A percentile compares a stretch with the other conserved stretches of the same genome.
Conservation (phyloP, 2,329 filamentous ascomycete species). For the Elsinoe perseae region DNA sequence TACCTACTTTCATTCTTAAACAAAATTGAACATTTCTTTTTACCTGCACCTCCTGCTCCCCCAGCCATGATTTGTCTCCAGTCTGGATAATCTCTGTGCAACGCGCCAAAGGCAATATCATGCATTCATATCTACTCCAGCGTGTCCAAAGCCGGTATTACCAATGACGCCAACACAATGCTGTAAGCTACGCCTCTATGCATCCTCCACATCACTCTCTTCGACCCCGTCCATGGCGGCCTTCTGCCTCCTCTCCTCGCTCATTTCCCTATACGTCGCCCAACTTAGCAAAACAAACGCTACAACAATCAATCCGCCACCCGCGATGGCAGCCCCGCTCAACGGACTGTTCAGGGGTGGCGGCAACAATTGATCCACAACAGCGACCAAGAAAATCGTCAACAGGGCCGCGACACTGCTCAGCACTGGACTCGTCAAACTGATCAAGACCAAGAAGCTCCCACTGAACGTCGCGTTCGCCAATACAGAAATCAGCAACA, state of each 20-base stretch:
- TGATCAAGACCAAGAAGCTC: constrained; percentile 86
- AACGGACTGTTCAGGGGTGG: constrained; percentile 60
- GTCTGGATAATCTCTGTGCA: too few species aligned
- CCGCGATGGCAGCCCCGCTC: constrained; percentile 64
- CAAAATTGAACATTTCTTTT: too few species aligned
- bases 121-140: background rate
- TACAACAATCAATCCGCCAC: constrained; percentile 78
- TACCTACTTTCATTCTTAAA: background rate
- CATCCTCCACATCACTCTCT: constrained; percentile 39
- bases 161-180: background rate
- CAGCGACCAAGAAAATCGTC: constrained; percentile 92
- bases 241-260: constrained; percentile 65
- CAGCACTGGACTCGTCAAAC: constrained; percentile 82
- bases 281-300: constrained; percentile 83
- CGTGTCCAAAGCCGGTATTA: background rate
- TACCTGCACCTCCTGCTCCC: too few species aligned
- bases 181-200: background rate
- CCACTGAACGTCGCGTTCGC: constrained; percentile 91
- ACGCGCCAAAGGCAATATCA: too few species aligned
- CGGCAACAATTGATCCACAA: constrained; percentile 82
- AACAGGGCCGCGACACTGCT: constrained; percentile 79
- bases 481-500: constrained; percentile 71
- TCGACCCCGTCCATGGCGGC: constrained; percentile 33
- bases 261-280: constrained; percentile 91
- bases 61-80: too few species aligned